A percentile compares a stretch with the other conserved stretches of the same genome.
These are phyloP conservation scores for Citrus unshiu DNA, from an alignment of 345 rosid species.

Conservation along the genomic window DNA sequence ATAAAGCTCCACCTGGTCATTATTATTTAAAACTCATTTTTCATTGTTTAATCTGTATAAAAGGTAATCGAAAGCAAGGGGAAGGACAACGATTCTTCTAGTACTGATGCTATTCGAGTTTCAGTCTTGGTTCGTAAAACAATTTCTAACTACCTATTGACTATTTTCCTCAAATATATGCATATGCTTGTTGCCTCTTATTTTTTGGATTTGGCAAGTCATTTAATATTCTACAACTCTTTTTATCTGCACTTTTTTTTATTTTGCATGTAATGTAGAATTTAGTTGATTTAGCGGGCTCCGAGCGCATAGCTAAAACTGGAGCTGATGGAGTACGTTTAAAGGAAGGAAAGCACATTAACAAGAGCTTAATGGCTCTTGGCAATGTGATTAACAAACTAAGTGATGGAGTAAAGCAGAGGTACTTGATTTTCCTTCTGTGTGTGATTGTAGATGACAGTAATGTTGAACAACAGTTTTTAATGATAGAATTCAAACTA, in stretches of 20 bases:
- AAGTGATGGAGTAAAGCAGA: conserved; percentile 73
- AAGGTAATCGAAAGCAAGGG: conserved; percentile 94
- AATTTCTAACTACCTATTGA: not conserved
- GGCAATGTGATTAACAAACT: conserved; percentile 94
- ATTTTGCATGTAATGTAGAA: conserved; percentile 43
- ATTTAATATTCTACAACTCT: not conserved
- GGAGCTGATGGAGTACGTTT: conserved; percentile 93
- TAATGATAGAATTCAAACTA: conserved; percentile 5
- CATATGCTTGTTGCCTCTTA: not conserved
- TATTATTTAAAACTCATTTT: not conserved
- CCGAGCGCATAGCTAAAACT: conserved; percentile 90
- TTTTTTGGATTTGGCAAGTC: not conserved
- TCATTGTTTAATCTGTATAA: conserved; percentile 12
- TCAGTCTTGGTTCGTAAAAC: conserved; percentile 69
- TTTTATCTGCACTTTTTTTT: not conserved
- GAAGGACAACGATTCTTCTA: conserved; percentile 36
- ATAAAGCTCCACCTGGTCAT: not conserved
- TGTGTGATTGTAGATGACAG: not conserved
- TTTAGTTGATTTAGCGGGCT: conserved; percentile 94
- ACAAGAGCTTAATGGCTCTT: conserved; percentile 95
- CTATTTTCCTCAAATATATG: not conserved
- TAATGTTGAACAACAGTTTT: not conserved
- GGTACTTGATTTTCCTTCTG: conserved; percentile 37
- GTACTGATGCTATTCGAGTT: conserved; percentile 74
- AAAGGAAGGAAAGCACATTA: conserved; percentile 91